Evolutionary conservation across 2,329 filamentous ascomycete species (phyloP).

Genomic region (Aspergillus fumigatiaffinis): DNA sequence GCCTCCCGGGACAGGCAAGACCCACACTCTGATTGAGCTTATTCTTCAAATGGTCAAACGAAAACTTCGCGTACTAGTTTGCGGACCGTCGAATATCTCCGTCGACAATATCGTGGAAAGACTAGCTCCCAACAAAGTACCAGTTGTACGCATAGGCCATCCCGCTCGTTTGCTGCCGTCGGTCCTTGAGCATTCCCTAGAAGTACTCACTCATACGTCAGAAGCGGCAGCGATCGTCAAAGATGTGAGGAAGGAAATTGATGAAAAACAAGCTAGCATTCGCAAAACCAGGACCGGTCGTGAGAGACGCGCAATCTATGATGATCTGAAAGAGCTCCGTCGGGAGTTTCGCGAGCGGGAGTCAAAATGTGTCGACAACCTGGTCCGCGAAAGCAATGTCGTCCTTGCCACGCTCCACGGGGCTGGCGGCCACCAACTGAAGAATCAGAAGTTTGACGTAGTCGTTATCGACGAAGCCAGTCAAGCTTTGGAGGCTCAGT

Average conservation of each 20-base stretch:
- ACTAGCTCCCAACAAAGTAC: slow-evolving; percentile 75
- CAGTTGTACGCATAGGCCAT: slow-evolving; percentile 86
- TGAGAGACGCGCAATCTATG: slow-evolving; percentile 78
- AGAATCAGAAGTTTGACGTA: slow-evolving; percentile 79
- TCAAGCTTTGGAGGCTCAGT: slow-evolving; percentile 93
- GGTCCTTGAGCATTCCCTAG: slow-evolving; percentile 83
- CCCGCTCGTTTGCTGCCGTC: slow-evolving; percentile 85
- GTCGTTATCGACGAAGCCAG: slow-evolving; percentile 95
- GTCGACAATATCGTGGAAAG: slow-evolving; percentile 98
- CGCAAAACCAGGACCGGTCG: slow-evolving; percentile 78
- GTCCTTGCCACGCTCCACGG: slow-evolving; percentile 92
- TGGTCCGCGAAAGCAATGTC: slow-evolving; percentile 76
- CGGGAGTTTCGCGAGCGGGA: slow-evolving; percentile 88
- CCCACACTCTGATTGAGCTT: slow-evolving; percentile 90
- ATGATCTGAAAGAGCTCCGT: slow-evolving; percentile 76
- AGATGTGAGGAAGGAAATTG: slow-evolving; percentile 89
- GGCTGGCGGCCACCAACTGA: slow-evolving; percentile 78
- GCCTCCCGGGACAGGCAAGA: slow-evolving; percentile 94
- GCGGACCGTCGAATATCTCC: slow-evolving; percentile 92
- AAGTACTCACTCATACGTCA: slow-evolving; percentile 84
- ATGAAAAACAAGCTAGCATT: slow-evolving; percentile 82
- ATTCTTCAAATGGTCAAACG: slow-evolving; percentile 83
- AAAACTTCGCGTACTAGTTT: slow-evolving; percentile 77
- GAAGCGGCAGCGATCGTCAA: slow-evolving; percentile 85
- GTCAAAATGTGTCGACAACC: slow-evolving; percentile 69